phyloP scores from a whole-genome alignment of 2,329 filamentous ascomycete species.

The Aspergillus versicolor region DNA sequence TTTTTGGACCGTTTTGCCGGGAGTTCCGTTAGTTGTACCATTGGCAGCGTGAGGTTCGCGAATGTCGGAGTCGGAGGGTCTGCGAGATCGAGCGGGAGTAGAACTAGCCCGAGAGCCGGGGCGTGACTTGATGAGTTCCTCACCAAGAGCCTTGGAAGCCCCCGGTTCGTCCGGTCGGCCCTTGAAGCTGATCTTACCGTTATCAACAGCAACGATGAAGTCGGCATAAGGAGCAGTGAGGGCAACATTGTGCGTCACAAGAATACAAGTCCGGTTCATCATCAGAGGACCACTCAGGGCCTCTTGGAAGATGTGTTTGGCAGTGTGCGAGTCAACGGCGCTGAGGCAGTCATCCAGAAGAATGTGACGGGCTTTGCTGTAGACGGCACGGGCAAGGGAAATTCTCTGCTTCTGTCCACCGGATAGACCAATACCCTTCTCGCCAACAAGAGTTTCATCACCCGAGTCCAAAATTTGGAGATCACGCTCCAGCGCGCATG shows the following conservation, averaged over 20 bases:
- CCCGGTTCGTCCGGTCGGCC: conserved; percentile 78
- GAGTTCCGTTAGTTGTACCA: conserved; percentile 40
- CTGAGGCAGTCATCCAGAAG: conserved; percentile 94
- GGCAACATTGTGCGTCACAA: conserved; percentile 94
- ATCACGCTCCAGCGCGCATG: conserved; percentile 88
- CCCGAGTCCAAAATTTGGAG: conserved; percentile 88
- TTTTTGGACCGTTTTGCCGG: conserved; percentile 37
- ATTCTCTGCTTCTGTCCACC: conserved; percentile 98
- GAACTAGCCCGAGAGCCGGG: conserved; percentile 70
- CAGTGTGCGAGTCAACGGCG: conserved; percentile 94
- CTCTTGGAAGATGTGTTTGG: conserved; percentile 96
- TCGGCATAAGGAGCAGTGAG: conserved; percentile 79
- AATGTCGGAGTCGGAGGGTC: conserved; percentile 68
- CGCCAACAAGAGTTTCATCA: conserved; percentile 89
- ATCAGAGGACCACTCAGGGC: conserved; percentile 89
- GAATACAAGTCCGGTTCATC: conserved; percentile 82
- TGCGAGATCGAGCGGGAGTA: conserved; percentile 71
- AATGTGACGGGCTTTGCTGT: conserved; percentile 87
- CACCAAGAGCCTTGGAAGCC: conserved; percentile 81
- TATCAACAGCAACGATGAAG: conserved; percentile 81
- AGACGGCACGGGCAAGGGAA: conserved; percentile 93
- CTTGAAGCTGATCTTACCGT: conserved; percentile 74
- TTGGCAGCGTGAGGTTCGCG: conserved; percentile 53
- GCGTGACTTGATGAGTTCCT: conserved; percentile 75
- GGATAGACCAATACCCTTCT: conserved; percentile 95